Base-by-base conservation (phyloP, 1,284 basidiomycete species). In the Abortiporus biennis region DNA sequence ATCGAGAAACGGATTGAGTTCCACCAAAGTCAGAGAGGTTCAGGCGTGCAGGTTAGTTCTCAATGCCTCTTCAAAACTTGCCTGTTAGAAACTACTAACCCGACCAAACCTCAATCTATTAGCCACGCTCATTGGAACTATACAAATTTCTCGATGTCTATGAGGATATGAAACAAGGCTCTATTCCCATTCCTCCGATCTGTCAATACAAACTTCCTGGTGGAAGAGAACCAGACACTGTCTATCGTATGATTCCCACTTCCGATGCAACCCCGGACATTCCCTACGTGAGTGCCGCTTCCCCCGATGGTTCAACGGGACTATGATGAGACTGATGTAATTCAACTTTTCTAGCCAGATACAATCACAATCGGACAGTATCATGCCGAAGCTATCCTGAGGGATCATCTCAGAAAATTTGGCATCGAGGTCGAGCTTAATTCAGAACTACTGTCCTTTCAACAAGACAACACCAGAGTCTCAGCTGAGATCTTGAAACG, bases 171-270 rank as follows among this genome's bases (percentile, higher is more conserved):
- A 8, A n/a, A 29, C 8, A n/a, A 29, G 27, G 27, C 27, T 29
- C 27, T 9, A 29, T 29, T 29, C 8, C 27, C n/a, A n/a, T n/a
- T n/a, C n/a, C n/a, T n/a, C n/a, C n/a, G n/a, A n/a, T n/a, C n/a
- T n/a, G n/a, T n/a, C n/a, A n/a, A n/a, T 54, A 51, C 38, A 48
- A 53, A 30, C 19, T 47, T 12, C 54, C 52, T 4, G 52, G 45
- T 4, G 52, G 52, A 13, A 47, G 40, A 0, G 49, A 54, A 34
- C 40, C 42, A 3, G 6, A 32, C 4, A 44, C 24, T 22, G 45
- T 41, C 4, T 48, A 49, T 39, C 19, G 31, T 2, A 16, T 55
- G 15, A 22, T 32, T 16, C 48, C 47, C 32, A 1, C 33, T n/a
- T n/a, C n/a, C n/a, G n/a, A n/a, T n/a, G n/a, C 51, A 1, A 57